Evolutionary conservation across 2,329 filamentous ascomycete genomes (phyloP), one percentile per base, ranked within the genome.

Genomic region (Daldinia eschscholtzii): DNA sequence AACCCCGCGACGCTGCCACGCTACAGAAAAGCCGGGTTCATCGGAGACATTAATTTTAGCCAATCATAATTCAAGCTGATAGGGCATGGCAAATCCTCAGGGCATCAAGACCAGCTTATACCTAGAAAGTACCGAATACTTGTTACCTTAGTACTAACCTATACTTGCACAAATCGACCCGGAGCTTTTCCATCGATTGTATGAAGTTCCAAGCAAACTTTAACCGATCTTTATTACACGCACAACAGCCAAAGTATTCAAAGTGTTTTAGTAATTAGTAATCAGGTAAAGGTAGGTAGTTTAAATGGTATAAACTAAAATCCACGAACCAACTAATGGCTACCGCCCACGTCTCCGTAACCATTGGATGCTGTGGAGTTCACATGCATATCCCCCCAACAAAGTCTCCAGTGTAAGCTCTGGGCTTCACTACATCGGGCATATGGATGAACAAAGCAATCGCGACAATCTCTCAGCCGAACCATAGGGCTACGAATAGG

Each of bases 81-180:
- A 60, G 57, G 44, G 61, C 72, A 71, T 73, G 72, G 64, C 41
- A 28, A 64, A 72, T 72, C 61, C 42, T 69, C 65, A 70, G 65
- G 65, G 57, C 60, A 57, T 63, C 9, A 1, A 37, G 30, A 20
- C 30, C n/a, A 13, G 1, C 20, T 13, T 13, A 28, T n/a, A 26
- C 42, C 4, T 46, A 26, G 7, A 6, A 9, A 10, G 33, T 35
- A 35, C 33, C 33, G 9, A 33, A 33, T 33, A 33, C 30, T 33
- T 33, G 5, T 6, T 33, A n/a, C n/a, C n/a, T n/a, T n/a, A n/a
- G n/a, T n/a, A n/a, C n/a, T n/a, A n/a, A n/a, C n/a, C n/a, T n/a
- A n/a, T n/a, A 9, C 41, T 44, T 18, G 3, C 6, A 18, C 42
- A 23, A 46, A 26, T 46, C 4, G 23, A 1, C 10, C 20, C 9